Base-by-base conservation (phyloP, 164 flowering plant genomes). In the Berberis vulgaris region DNA sequence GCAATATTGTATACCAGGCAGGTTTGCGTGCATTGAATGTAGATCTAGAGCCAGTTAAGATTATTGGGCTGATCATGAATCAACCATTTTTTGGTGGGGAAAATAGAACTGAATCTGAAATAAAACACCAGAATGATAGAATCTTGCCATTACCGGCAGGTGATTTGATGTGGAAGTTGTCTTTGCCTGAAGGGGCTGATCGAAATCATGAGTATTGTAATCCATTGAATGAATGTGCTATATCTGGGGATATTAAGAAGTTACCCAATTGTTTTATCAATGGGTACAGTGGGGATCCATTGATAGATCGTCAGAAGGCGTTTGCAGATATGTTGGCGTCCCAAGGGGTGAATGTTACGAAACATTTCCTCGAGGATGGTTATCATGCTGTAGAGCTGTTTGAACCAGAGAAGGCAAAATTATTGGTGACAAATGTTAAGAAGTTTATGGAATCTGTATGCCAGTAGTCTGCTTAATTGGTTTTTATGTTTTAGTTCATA, bases 41-140 rank as follows among this genome's bases (percentile, higher is more conserved):
- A 2, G 82, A 81, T 57, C 73, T 74, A 3, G 58, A 57, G 0
- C 84, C 83, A 4, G 6, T 82, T 13, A 63, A 68, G 52, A 80
- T 85, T 66, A 42, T 0, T 13, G 93, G 94, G 71, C 66, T 87
- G 68, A 72, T 89, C 44, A 4, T 85, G 45, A 71, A 77, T 54
- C 77, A 83, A 66, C 75, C 89, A 0, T 82, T 55, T 61, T 89
- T 82, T 26, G 26, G 26, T 26, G 86, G 85, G 64, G 77, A 69
- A 0, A 4, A 69, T 55, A 72, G 86, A 77, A 77, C 86, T 0
- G 82, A 66, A 39, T 89, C 93, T 7, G 89, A 89, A 73, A 45
- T 71, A 3, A 65, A 75, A 26, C 5, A 59, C 0, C 47, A 43
- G 8, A 57, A 75, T 8, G 84, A 45, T 61, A 39, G 77, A 6